Evolutionary conservation across 441 rosid genomes (phyloP).

Genomic region (Hura crepitans): DNA sequence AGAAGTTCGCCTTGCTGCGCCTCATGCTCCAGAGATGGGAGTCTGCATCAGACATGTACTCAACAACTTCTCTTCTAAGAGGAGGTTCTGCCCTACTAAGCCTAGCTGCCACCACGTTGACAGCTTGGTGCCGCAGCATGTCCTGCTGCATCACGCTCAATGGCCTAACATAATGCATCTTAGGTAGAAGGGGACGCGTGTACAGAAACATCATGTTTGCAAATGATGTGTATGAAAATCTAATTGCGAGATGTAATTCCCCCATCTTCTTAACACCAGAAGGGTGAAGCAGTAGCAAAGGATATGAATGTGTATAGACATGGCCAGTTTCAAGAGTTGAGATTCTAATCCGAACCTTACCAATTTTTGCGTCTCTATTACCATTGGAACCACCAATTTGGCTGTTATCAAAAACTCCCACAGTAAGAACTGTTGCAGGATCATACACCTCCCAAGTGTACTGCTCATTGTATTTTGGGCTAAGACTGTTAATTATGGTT

Average conservation of each 20-base stretch:
- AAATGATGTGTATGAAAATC: constrained; percentile 69
- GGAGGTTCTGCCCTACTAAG: constrained; percentile 90
- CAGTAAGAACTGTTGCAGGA: constrained; percentile 76
- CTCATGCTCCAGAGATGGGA: constrained; percentile 96
- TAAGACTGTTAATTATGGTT: constrained; percentile 59
- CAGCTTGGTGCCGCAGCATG: constrained; percentile 69
- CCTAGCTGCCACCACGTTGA: constrained; percentile 74
- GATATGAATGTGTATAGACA: constrained; percentile 77
- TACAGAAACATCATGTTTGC: constrained; percentile 50
- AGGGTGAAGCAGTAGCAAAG: constrained; percentile 66
- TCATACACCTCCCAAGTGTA: constrained; percentile 96
- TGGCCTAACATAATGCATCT: constrained; percentile 83
- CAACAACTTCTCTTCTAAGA: constrained; percentile 69
- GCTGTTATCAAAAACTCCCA: constrained; percentile 78
- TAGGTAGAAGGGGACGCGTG: constrained; percentile 70
- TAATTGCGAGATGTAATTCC: constrained; percentile 73
- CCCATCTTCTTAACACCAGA: constrained; percentile 97
- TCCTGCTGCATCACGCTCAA: constrained; percentile 71
- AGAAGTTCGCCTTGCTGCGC: constrained; percentile 88
- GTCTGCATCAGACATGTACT: constrained; percentile 78
- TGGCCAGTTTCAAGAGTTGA: constrained; percentile 79
- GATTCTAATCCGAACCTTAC: constrained; percentile 73
- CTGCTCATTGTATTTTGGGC: constrained; percentile 88
- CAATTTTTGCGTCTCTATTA: constrained; percentile 52
- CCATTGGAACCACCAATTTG: constrained; percentile 50